These are phyloP conservation scores for Clarkia xantiana DNA, from an alignment of 345 rosid species.

Conservation along the genomic window DNA sequence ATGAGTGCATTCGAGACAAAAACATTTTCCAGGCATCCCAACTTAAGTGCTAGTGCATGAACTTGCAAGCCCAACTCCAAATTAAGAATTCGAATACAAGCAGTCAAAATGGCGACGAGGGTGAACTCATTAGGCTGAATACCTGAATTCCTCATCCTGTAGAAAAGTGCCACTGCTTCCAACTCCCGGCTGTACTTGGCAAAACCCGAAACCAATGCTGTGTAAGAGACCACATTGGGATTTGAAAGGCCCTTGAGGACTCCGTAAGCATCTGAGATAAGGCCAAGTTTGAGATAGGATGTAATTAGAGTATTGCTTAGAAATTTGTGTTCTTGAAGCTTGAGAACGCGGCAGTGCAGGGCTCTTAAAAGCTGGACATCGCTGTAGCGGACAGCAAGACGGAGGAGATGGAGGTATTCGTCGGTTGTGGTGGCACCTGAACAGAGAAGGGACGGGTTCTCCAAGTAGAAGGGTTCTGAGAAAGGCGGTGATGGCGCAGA, in stretches of 20 bases:
- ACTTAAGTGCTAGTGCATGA: constrained; percentile 34
- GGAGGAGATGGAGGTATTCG: constrained; percentile 28
- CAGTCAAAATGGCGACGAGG: constrained; percentile 41
- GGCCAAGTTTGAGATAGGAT: constrained; percentile 56
- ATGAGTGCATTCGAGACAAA: constrained; percentile 56
- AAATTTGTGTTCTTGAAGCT: constrained; percentile 27
- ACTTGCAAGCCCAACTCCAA: constrained; percentile 37
- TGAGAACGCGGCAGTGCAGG: constrained; percentile 45
- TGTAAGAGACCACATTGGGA: constrained; percentile 62
- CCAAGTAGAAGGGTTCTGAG: constrained; percentile 12
- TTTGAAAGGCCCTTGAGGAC: constrained; percentile 31
- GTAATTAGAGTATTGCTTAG: constrained; percentile 41
- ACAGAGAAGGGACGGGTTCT: constrained; percentile 2
- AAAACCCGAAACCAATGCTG: constrained; percentile 46
- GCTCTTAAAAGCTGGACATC: constrained; percentile 40
- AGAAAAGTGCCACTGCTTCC: constrained; percentile 44
- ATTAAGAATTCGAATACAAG: constrained; percentile 28
- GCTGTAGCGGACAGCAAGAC: constrained; percentile 28
- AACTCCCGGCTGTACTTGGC: constrained; percentile 34
- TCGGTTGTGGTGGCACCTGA: constrained; percentile 9
- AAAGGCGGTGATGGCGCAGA: constrained; percentile 5
- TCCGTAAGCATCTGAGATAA: constrained; percentile 28
- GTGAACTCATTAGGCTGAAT: constrained; percentile 35
- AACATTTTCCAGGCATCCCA: constrained; percentile 23
- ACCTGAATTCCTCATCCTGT: constrained; percentile 37